phyloP scores from a whole-genome alignment of 2,329 filamentous ascomycete species.

The Fusarium chaquense region DNA sequence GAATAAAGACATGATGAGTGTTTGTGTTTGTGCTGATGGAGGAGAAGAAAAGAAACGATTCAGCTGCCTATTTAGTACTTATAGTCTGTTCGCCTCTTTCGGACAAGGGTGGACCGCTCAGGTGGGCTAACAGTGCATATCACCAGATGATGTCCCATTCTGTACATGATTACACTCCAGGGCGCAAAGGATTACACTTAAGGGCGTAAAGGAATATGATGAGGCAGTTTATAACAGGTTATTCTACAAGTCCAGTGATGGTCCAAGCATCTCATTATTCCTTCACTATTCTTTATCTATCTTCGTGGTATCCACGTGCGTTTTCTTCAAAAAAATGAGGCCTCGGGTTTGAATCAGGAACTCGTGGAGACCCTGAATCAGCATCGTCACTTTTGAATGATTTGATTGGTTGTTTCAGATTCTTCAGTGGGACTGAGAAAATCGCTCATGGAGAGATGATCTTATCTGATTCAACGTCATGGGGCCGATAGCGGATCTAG shows the following conservation, averaged over 20 bases:
- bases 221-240: conserved; percentile 2
- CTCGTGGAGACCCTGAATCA: conserved; percentile 33
- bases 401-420: neutral
- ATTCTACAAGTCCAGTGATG: neutral
- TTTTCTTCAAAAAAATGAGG: neutral
- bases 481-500: conserved; percentile 25
- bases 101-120: conserved; percentile 19
- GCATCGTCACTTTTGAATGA: neutral
- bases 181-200: neutral
- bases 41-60: neutral
- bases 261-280: neutral
- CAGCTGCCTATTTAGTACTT: conserved; percentile 19
- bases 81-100: conserved; percentile 20
- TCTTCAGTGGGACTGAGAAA: conserved; percentile 24
- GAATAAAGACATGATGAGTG: conserved; percentile 42
- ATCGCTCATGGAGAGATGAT: conserved; percentile 39
- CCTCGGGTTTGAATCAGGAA: conserved; percentile 24
- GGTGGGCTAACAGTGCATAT: conserved; percentile 36
- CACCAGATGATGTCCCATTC: conserved; percentile 19
- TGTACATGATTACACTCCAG: neutral
- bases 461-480: conserved; percentile 38
- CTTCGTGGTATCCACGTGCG: neutral
- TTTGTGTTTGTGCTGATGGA: neutral
- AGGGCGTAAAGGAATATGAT: conserved; percentile 15
- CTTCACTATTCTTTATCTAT: neutral